Conservation (phyloP, 2,329 filamentous ascomycete genomes). For the Aspergillus neotritici region DNA sequence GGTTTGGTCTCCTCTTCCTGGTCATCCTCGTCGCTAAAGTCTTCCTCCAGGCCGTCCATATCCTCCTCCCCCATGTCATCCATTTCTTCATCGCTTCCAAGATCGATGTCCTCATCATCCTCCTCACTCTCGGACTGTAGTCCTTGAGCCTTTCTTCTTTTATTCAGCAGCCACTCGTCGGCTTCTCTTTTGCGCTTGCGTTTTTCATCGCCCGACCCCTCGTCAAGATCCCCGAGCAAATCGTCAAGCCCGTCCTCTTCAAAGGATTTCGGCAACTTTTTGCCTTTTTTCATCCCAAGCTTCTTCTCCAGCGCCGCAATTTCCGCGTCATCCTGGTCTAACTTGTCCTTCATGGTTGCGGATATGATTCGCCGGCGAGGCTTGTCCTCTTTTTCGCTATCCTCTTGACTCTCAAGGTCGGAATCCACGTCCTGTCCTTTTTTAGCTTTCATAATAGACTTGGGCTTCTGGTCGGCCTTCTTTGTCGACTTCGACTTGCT, state of each 20-base stretch:
- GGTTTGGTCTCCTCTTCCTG: slow-evolving; percentile 37
- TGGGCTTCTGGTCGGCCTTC: slow-evolving; percentile 19
- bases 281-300: slow-evolving; percentile 73
- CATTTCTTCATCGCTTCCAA: slow-evolving; percentile 22
- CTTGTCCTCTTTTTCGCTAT: slow-evolving; percentile 20
- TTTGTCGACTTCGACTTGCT: slow-evolving; percentile 20
- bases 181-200: slow-evolving; percentile 58
- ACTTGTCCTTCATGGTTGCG: slow-evolving; percentile 51
- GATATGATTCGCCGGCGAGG: slow-evolving; percentile 22
- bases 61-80: slow-evolving; percentile 24
- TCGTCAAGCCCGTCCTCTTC: slow-evolving; percentile 78
- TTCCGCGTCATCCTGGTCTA: slow-evolving; percentile 79
- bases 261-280: slow-evolving; percentile 65
- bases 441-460: slow-evolving; percentile 32
- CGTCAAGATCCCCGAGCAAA: slow-evolving; percentile 64
- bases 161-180: slow-evolving; percentile 54
- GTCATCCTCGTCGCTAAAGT: slow-evolving; percentile 14
- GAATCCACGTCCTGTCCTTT: slow-evolving; percentile 22
- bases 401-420: slow-evolving; percentile 24
- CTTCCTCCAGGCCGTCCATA: background rate
- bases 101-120: slow-evolving; percentile 25
- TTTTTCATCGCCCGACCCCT: slow-evolving; percentile 46
- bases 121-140: slow-evolving; percentile 22
- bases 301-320: slow-evolving; percentile 84
- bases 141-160: slow-evolving; percentile 49